Conservation (phyloP, 139 green algal genomes). For the Chlorokybus atmophyticus region DNA sequence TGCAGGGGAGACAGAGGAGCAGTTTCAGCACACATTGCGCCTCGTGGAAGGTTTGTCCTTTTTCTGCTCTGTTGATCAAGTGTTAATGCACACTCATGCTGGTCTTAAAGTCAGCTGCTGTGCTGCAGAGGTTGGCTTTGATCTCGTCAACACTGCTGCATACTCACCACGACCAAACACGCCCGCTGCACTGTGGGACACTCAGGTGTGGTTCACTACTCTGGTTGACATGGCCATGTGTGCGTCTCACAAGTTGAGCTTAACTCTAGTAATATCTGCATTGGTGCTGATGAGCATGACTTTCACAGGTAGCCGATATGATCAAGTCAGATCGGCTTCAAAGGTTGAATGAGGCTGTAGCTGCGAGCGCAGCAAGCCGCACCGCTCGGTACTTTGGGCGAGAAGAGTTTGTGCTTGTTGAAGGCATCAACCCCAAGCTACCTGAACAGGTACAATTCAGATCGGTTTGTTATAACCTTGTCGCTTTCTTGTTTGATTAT, state of each 20-base stretch:
- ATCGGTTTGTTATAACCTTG: too few species aligned
- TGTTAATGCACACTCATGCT: too few species aligned
- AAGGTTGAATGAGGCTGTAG: constrained; percentile 31
- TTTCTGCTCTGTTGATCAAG: constrained; percentile 13
- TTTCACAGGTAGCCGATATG: constrained; percentile 64
- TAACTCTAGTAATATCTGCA: constrained; percentile 33
- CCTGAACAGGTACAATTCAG: neutral
- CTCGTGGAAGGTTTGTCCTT: constrained; percentile 47
- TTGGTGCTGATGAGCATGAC: too few species aligned
- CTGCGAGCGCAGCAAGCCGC: constrained; percentile 26
- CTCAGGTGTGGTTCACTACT: constrained; percentile 39
- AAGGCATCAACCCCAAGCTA: constrained; percentile 68
- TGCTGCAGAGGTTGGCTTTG: constrained; percentile 76
- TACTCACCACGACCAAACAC: constrained; percentile 82
- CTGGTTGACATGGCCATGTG: neutral
- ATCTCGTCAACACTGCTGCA: constrained; percentile 88
- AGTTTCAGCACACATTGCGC: constrained; percentile 69
- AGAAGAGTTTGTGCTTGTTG: constrained; percentile 69
- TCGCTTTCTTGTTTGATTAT: too few species aligned
- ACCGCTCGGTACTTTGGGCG: constrained; percentile 66
- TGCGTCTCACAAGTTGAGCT: neutral
- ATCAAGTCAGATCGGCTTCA: constrained; percentile 92
- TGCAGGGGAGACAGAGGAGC: constrained; percentile 81
- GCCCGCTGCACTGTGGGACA: constrained; percentile 63
- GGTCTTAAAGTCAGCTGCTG: too few species aligned